Conservation (phyloP, 2,329 filamentous ascomycete species). For the Fusarium nisikadoi region DNA sequence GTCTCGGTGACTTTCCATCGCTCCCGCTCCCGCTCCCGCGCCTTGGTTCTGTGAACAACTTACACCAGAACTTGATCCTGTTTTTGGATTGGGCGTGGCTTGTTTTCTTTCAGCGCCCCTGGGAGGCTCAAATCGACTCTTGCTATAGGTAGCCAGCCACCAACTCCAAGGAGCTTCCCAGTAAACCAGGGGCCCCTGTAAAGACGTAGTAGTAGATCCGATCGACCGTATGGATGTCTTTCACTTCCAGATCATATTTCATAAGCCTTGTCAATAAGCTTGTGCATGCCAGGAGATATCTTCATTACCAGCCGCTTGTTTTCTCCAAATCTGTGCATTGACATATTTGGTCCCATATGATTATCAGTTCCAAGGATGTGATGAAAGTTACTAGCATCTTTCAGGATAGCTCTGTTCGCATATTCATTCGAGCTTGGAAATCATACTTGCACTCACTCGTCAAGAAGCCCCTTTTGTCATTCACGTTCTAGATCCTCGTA, state of each 20-base stretch:
- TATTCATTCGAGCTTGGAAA: background rate
- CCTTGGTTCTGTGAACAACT: background rate
- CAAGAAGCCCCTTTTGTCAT: constrained; percentile 8
- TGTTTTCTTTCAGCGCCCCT: constrained; percentile 18
- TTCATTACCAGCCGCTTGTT: background rate
- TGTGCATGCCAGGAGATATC: background rate
- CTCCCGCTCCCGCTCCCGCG: constrained; percentile 29
- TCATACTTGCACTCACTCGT: background rate
- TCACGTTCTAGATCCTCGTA: constrained; percentile 14
- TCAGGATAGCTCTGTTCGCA: background rate
- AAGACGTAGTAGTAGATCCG: constrained; percentile 31
- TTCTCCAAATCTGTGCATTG: background rate
- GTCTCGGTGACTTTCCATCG: constrained; percentile 4
- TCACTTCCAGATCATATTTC: constrained; percentile 24
- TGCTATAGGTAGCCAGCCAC: constrained; percentile 30
- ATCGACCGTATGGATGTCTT: constrained; percentile 35
- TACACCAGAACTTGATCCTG: background rate
- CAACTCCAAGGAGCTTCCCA: constrained; percentile 26
- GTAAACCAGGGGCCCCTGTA: constrained; percentile 32
- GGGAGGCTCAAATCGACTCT: constrained; percentile 41
- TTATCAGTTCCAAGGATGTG: background rate
- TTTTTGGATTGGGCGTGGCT: constrained; percentile 11
- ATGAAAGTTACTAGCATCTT: background rate
- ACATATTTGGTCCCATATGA: background rate
- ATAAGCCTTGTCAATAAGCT: constrained; percentile 8